Base-by-base conservation (phyloP, 257 asterid species). In the Sherardia arvensis region DNA sequence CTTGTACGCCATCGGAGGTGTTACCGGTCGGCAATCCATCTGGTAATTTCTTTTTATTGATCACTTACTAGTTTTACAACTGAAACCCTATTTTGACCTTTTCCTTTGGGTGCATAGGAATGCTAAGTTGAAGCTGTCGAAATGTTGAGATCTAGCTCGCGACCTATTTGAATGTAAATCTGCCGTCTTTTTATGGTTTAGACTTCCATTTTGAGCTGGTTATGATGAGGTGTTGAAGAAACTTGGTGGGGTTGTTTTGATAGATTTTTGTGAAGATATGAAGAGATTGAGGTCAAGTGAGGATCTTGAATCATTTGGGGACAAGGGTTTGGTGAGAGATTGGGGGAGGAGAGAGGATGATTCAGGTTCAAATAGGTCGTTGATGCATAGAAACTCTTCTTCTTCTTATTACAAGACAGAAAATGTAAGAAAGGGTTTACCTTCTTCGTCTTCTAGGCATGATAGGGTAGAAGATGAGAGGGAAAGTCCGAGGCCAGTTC, bases 251-350 rank as follows among this genome's bases (percentile, higher is more conserved):
- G 73, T 62, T 61, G 32, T 53, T 61, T 32, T 66, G 69, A 26
- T 43, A 51, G 47, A 21, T 40, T 69, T 61, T 11, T 18, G 67
- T 65, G 67, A 58, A 17, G 74, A 26, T 49, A 91, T 91, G 98
- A 91, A 88, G 90, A 81, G 88, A 62, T 77, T 91, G 81, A 83
- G 85, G 83, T 91, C 98, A 8, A 86, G 87, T 70, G 95, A 88
- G 69, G 96, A 91, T 84, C 81, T 88, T 69, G 83, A 83, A 62
- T 84, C 95, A 15, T 77, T 76, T 49, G 94, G 90, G 66, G 96
- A 91, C 71, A 91, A 88, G 78, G 74, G 79, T 66, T 73, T 58
- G 56, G 57, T 74, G 63, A 91, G 84, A 79, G 96, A 91, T 76
- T 88, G 90, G 96, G 96, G 78, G 62, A 83, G 87, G 70, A 84